Evolutionary conservation across 1,284 basidiomycete genomes (phyloP).

Genomic region (Rhodotorula sp.): DNA sequence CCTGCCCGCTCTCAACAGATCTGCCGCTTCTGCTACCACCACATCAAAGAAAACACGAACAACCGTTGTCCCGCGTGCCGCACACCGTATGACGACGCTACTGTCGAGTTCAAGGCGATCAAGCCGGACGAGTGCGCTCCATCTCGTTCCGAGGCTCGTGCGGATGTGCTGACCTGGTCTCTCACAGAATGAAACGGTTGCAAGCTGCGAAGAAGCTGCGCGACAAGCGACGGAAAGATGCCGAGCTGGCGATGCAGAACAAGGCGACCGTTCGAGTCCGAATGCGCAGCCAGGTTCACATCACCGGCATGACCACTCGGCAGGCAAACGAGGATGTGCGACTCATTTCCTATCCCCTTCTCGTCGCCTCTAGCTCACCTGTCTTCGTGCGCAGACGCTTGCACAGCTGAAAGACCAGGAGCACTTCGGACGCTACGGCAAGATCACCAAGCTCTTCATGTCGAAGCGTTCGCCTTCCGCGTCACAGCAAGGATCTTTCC

Average conservation of each 20-base stretch:
- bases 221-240: constrained; percentile 95
- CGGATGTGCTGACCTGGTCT: not conserved
- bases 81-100: constrained; percentile 87
- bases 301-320: constrained; percentile 86
- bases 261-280: constrained; percentile 93
- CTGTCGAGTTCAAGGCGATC: constrained; percentile 93
- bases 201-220: constrained; percentile 95
- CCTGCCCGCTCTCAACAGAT: constrained; percentile 61
- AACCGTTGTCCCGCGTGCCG: constrained; percentile 96
- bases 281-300: constrained; percentile 94
- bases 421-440: constrained; percentile 98
- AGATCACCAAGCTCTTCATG: constrained; percentile 92
- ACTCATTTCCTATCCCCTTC: not conserved
- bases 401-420: constrained; percentile 91
- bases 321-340: constrained; percentile 93
- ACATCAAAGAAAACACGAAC: constrained; percentile 95
- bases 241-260: constrained; percentile 79
- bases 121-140: constrained; percentile 85
- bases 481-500: constrained; percentile 44
- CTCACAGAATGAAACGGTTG: constrained; percentile 80
- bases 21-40: constrained; percentile 99
- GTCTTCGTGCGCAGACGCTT: constrained; percentile 65
- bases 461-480: constrained; percentile 73
- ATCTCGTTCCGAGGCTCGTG: not conserved
- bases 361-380: not conserved